These are phyloP conservation scores for Choiromyces venosus DNA, from an alignment of 495 filamentous ascomycete species.

Conservation along the genomic window DNA sequence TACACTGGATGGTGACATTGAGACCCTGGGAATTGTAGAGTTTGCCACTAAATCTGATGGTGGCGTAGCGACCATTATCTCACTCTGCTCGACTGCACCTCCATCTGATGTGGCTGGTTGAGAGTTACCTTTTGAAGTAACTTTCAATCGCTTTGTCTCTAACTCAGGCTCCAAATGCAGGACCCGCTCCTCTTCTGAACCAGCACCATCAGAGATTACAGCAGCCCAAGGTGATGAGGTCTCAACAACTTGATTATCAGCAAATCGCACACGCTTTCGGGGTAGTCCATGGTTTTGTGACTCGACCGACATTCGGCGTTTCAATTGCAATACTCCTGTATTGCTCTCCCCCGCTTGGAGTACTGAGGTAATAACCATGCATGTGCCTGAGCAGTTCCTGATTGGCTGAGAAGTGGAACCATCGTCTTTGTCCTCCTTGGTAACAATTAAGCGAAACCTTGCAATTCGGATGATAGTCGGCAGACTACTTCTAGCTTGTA, in stretches of 20 bases:
- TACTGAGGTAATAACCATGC: slow-evolving; percentile 16
- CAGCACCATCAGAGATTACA: not conserved
- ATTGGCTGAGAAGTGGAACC: not conserved
- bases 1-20: not conserved
- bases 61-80: too few relatives aligned
- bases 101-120: not conserved
- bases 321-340: too few relatives aligned
- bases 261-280: not conserved
- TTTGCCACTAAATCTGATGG: too few relatives aligned
- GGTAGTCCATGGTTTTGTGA: too few relatives aligned
- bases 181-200: too few relatives aligned
- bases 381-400: slow-evolving; percentile 5
- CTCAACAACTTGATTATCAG: not conserved
- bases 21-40: too few relatives aligned
- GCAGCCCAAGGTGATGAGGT: not conserved
- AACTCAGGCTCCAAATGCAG: not conserved
- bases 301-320: too few relatives aligned
- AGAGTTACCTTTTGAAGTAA: not conserved
- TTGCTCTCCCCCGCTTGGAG: too few relatives aligned
- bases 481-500: not conserved
- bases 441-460: slow-evolving; percentile 15
- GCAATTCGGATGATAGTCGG: not conserved
- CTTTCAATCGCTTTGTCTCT: not conserved
- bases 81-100: too few relatives aligned
- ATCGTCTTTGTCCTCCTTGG: not conserved